Base-by-base conservation (phyloP, 2,329 filamentous ascomycete species). In the Colletotrichum sp. region DNA sequence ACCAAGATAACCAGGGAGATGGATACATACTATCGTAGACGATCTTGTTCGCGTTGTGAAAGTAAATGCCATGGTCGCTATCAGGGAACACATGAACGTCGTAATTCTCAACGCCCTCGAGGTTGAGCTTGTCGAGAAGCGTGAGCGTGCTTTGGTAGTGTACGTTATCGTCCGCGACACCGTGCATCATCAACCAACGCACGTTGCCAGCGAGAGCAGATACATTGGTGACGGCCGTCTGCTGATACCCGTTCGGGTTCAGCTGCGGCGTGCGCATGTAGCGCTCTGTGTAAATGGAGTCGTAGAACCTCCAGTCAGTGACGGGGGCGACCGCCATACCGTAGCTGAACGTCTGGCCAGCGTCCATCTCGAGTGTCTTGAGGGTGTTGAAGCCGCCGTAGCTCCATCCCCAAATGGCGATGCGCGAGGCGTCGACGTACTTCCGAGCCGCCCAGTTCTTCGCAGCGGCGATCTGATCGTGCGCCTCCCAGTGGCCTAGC, bases 381-480 rank as follows among this genome's bases (percentile, higher is more conserved):
- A 99, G 90, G 8, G 97, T 95, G 88, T 95, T 95, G 88, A 98
- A 99, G 13, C 97, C 97, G 74, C 97, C 97, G 82, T 97, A 99
- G 78, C 95, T 98, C 97, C 97, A 99, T 64, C 97, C 97, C 97
- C 97, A 99, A 82, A 99, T 98, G 25, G 96, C 96, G 79, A 99
- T 92, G 71, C 95, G 92, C 8, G 92, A 89, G 30, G 91, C 88
- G 83, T 99, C 98, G 16, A 98, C 93, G 84, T 99, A 99, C 16
- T 90, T 85, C 82, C 95, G 96, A 49, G 88, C 87, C 0, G 94
- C 93, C 93, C 95, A 99, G 78, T 94, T 92, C 84, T 96, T 94
- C 5, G 95, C 97, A 1, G 96, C 94, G 30, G 93, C 94, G 79
- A 99, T 99, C 84, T 99, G 97, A 84, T 99, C 97, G 52, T 92